These are phyloP conservation scores for Nicotiana rustica DNA, from an alignment of 305 asterid species.

Conservation along the genomic window DNA sequence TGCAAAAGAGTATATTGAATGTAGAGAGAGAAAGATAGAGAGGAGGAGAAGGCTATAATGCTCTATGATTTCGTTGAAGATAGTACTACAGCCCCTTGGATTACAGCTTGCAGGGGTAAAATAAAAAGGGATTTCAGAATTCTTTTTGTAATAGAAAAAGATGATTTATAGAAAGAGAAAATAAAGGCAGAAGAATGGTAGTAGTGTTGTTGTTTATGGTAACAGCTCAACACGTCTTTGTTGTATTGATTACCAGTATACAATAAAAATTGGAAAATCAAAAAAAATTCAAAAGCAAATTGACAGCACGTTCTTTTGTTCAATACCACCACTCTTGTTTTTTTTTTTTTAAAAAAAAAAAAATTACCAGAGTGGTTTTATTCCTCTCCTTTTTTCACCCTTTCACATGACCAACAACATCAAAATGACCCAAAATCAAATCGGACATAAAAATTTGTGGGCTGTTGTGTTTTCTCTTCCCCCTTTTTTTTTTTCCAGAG, in stretches of 20 bases:
- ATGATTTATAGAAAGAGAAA: slow-evolving; percentile 35
- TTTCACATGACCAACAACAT: slow-evolving; percentile 41
- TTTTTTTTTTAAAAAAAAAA: background rate
- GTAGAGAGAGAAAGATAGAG: background rate
- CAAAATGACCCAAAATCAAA: background rate
- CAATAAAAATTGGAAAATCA: slow-evolving; percentile 25
- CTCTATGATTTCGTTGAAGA: slow-evolving; percentile 1
- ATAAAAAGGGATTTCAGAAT: background rate
- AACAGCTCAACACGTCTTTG: slow-evolving; percentile 73
- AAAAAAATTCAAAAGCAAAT: slow-evolving; percentile 32
- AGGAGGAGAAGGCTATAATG: slow-evolving; percentile 36
- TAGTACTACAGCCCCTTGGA: slow-evolving; percentile 34
- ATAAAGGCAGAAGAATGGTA: background rate
- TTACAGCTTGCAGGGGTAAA: slow-evolving; percentile 41
- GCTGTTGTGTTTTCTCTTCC: slow-evolving; percentile 23
- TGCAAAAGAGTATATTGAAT: slow-evolving; percentile 30
- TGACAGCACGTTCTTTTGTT: slow-evolving; percentile 35
- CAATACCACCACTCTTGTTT: slow-evolving; percentile 4
- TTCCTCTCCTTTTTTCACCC: slow-evolving; percentile 35
- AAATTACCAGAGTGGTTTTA: slow-evolving; percentile 24
- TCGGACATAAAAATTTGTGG: slow-evolving; percentile 40
- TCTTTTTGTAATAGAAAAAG: slow-evolving; percentile 12
- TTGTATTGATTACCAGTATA: slow-evolving; percentile 39
- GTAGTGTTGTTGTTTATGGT: slow-evolving; percentile 26
- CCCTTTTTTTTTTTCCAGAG: background rate